Evolutionary conservation across 2,329 filamentous ascomycete genomes (phyloP), one percentile per base, ranked within the genome.

Genomic region (Exophiala lecanii-corni): DNA sequence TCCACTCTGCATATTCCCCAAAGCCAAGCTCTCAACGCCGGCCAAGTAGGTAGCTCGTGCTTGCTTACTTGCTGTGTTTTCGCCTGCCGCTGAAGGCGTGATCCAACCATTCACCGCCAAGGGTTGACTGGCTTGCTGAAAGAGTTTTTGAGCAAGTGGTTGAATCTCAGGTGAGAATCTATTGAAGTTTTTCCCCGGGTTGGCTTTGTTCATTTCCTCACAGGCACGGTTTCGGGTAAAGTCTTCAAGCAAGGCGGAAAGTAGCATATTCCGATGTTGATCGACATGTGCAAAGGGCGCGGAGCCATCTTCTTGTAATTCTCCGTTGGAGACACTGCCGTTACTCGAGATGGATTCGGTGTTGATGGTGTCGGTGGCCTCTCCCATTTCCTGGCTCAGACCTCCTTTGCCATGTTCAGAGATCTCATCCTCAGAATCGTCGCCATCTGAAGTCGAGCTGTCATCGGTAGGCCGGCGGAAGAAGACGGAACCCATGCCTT

Each of bases 221-320:
- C 63, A 62, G n/a, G 68, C 68, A 41, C 64, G 62, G 25, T 55
- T 67, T 10, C 64, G 53, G 36, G 66, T 70, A 47, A 67, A 71
- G 43, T 69, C 70, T 42, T 71, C 68, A 3, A 71, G 57, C 10
- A 71, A 53, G 1, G 68, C 65, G 10, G 65, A 58, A 12, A 68
- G 68, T 62, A 71, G 64, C 33, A 69, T 56, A 25, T 47, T 47
- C 6, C 54, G 52, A 34, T 53, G 47, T 10, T 50, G 47, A 18
- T 55, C 52, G 5, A 48, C 31, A 28, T 43, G 45, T 10, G 37
- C 9, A 12, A 45, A 30, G 12, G 28, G 13, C 21, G 23, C 5
- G 17, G 26, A 23, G 10, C 26, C 10, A 9, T 33, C 36, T 34
- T 50, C 44, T 15, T 45, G 39, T n/a, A 35, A 39, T 9, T 51